Evolutionary conservation across 2,329 filamentous ascomycete species (phyloP).

Genomic region (Botrytis cinerea): DNA sequence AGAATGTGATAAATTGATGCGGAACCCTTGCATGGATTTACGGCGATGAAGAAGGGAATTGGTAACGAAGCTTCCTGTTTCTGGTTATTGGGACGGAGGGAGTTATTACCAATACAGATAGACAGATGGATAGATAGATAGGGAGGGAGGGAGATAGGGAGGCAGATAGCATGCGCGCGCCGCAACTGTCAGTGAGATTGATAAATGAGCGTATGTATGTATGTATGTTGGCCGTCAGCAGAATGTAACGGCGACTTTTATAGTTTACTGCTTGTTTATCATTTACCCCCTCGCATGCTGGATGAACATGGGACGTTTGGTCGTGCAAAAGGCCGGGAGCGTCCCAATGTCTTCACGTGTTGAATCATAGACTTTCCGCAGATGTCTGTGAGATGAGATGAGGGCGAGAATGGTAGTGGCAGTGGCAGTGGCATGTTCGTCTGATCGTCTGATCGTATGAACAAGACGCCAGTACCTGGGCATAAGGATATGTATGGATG

Average conservation of each 20-base stretch:
- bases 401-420: neutral
- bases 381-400: neutral
- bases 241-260: neutral
- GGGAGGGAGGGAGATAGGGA: neutral
- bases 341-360: neutral
- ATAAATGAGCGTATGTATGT: neutral
- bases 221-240: neutral
- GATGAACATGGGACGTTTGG: neutral
- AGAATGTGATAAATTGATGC: conserved; percentile 4
- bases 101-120: neutral
- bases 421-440: neutral
- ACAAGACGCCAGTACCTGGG: no score
- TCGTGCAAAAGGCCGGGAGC: neutral
- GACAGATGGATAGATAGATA: neutral
- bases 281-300: neutral
- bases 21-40: conserved; percentile 12
- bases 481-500: neutral
- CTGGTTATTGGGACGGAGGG: neutral
- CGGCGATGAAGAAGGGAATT: neutral
- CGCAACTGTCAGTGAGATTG: neutral
- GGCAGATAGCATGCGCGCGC: neutral
- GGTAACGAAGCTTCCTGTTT: neutral
- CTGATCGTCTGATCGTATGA: neutral
- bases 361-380: neutral
- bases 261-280: neutral